phyloP scores from a whole-genome alignment of 2,329 filamentous ascomycete species.

The Epichloe elymi region DNA sequence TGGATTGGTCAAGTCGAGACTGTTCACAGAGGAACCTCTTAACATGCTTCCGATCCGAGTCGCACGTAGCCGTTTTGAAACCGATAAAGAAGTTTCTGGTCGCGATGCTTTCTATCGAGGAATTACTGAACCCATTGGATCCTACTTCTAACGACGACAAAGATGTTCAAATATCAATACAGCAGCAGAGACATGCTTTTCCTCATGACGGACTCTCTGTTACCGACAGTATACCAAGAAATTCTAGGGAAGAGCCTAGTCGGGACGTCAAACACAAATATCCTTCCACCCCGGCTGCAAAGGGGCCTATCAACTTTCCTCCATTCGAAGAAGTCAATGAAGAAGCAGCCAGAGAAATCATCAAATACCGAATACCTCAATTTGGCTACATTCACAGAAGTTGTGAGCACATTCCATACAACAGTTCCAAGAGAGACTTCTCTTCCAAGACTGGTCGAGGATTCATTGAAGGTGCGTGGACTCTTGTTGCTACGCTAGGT shows the following conservation, averaged over 20 bases:
- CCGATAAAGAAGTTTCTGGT: neutral
- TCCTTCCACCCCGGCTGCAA: neutral
- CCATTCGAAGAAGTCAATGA: constrained; percentile 58
- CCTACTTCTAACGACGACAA: neutral
- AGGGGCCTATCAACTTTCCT: constrained; percentile 43
- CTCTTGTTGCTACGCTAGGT: neutral
- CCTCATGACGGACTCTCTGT: neutral
- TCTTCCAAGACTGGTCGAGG: constrained; percentile 75
- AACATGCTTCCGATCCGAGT: neutral
- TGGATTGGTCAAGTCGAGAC: neutral
- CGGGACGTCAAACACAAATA: neutral
- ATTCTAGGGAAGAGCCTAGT: neutral
- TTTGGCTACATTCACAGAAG: constrained; percentile 47
- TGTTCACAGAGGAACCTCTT: neutral
- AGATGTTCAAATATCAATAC: neutral
- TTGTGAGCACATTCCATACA: constrained; percentile 77
- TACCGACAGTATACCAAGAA: neutral
- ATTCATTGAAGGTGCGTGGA: constrained; percentile 64
- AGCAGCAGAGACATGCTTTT: neutral
- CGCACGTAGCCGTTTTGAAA: neutral
- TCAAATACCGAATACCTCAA: constrained; percentile 52
- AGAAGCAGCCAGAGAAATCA: constrained; percentile 27
- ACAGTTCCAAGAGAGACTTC: constrained; percentile 86
- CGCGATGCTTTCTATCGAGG: constrained; percentile 2
- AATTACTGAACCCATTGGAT: constrained; percentile 3